Percentiles rank a stretch among this genome's conserved stretches.
Conservation (phyloP, 768 basidiomycete species). For the Gelatoporia subvermispora region DNA sequence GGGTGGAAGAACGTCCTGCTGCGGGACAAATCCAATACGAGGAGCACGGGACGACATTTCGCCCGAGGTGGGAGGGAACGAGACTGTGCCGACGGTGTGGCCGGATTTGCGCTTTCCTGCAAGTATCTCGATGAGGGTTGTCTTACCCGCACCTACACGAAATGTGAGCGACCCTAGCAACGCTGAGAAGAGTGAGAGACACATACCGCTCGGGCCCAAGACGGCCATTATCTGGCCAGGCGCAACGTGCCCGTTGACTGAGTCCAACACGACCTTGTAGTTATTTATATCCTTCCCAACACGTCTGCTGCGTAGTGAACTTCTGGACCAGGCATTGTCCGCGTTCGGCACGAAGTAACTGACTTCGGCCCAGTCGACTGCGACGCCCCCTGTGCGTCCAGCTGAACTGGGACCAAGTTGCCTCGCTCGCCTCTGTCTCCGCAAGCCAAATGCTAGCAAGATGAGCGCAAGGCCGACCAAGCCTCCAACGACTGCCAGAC, state of each 20-base stretch:
- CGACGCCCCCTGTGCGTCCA: constrained; percentile 45
- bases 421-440: constrained; percentile 59
- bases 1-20: constrained; percentile 79
- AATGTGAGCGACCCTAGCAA: neutral
- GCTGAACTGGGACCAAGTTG: constrained; percentile 27
- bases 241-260: constrained; percentile 61
- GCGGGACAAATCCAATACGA: constrained; percentile 81
- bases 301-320: constrained; percentile 7
- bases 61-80: constrained; percentile 39
- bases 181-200: neutral
- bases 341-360: constrained; percentile 53
- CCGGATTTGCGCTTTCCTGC: constrained; percentile 82
- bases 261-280: constrained; percentile 66
- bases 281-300: constrained; percentile 24
- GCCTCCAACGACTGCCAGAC: constrained; percentile 75
- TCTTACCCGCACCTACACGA: constrained; percentile 73
- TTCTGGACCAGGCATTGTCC: constrained; percentile 6
- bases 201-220: constrained; percentile 79
- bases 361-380: constrained; percentile 64
- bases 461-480: constrained; percentile 54
- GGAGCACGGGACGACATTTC: constrained; percentile 40
- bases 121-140: constrained; percentile 86
- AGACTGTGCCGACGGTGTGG: constrained; percentile 55
- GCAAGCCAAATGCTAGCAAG: constrained; percentile 58
- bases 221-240: constrained; percentile 89